Conservation (phyloP, 2,329 filamentous ascomycete genomes). For the Pseudopyrenochaeta lycopersici region DNA sequence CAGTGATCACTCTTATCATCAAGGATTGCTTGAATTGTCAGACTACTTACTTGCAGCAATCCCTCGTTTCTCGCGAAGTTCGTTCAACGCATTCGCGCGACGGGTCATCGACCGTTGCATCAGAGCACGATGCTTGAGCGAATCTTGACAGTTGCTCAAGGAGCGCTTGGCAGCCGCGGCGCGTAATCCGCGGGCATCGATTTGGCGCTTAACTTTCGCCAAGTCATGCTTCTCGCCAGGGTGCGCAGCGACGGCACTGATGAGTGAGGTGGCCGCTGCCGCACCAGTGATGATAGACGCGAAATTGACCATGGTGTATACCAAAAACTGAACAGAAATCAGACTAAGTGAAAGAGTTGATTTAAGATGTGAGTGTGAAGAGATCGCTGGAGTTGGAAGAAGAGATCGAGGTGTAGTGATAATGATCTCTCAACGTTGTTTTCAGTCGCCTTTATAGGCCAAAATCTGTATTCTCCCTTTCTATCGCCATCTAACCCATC, state of each 20-base stretch:
- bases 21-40: too few relatives aligned
- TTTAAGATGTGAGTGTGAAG: too few relatives aligned
- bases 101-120: conserved; percentile 29
- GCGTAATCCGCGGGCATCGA: conserved; percentile 33
- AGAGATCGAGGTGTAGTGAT: too few relatives aligned
- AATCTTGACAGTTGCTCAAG: conserved; percentile 25
- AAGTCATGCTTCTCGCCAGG: conserved; percentile 47
- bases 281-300: conserved; percentile 16
- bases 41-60: conserved; percentile 24
- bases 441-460: too few relatives aligned
- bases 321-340: too few relatives aligned
- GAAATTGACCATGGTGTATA: too few relatives aligned
- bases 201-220: conserved; percentile 39
- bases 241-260: conserved; percentile 32
- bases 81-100: conserved; percentile 24
- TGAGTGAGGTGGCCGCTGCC: conserved; percentile 24
- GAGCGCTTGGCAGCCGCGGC: conserved; percentile 29
- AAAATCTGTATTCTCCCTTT: neutral
- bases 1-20: too few relatives aligned
- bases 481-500: conserved; percentile 2
- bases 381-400: too few relatives aligned
- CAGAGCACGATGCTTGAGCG: conserved; percentile 25
- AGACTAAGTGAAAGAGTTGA: too few relatives aligned
- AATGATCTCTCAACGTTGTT: too few relatives aligned
- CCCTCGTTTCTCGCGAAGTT: conserved; percentile 35